Evolutionary conservation across 768 basidiomycete species (phyloP).

Genomic region (Gloeopeniophorella convolvens): DNA sequence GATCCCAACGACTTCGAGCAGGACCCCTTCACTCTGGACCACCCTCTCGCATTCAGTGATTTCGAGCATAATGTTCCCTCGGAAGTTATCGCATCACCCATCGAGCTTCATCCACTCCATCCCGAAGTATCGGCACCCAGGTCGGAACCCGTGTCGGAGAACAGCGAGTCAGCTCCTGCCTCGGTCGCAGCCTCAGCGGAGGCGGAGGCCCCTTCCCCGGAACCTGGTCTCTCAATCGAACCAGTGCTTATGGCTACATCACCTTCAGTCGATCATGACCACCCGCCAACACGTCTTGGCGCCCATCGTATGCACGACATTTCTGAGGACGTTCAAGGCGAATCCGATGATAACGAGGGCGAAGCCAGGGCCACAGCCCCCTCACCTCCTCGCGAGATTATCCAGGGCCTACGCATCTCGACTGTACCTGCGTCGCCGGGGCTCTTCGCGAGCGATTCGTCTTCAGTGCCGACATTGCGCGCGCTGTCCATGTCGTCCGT

Average conservation of each 20-base stretch:
- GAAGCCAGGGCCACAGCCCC: neutral
- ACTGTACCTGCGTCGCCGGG: constrained; percentile 34
- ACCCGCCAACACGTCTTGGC: constrained; percentile 31
- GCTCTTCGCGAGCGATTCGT: constrained; percentile 12
- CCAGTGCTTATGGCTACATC: constrained; percentile 41
- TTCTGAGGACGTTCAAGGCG: constrained; percentile 17
- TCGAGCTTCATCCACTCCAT: neutral
- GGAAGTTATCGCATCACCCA: neutral
- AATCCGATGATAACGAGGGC: constrained; percentile 9
- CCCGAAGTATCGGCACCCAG: neutral
- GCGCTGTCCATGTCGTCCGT: constrained; percentile 24
- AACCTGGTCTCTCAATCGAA: constrained; percentile 36
- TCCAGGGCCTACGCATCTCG: constrained; percentile 53
- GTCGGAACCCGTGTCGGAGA: constrained; percentile 9
- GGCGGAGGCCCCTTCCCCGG: neutral
- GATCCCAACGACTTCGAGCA: constrained; percentile 47
- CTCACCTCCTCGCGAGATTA: constrained; percentile 19
- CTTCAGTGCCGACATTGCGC: constrained; percentile 19
- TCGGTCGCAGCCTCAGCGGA: neutral
- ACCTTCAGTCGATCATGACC: constrained; percentile 20
- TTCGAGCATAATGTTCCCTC: constrained; percentile 3
- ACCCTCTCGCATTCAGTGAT: constrained; percentile 5
- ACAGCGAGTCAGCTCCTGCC: neutral
- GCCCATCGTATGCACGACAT: constrained; percentile 31
- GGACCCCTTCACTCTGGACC: constrained; percentile 11